Evolutionary conservation across 1,284 basidiomycete species (phyloP), one percentile per base, ranked within the genome.

Genomic region (Ceratobasidium sp.): DNA sequence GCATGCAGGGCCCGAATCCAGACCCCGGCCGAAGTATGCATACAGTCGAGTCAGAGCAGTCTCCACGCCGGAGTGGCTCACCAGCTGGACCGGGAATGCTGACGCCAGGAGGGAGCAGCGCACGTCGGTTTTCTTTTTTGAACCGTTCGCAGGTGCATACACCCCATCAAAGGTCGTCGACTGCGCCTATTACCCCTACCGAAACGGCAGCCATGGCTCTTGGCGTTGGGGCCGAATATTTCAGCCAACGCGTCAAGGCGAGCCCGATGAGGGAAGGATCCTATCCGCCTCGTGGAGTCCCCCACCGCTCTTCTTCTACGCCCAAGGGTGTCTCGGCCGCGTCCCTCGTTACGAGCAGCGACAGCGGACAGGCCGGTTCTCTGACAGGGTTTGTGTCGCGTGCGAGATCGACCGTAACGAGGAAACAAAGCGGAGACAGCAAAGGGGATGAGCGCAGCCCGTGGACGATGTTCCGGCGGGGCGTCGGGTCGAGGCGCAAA

Each of bases 31-130:
- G 35, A 48, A 75, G 69, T 55, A 27, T 70, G 75, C 67, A 71
- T 78, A 68, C 48, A 78, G n/a, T 46, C 69, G 71, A 74, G 27
- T 64, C 54, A n/a, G 78, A 79, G 2, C 64, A 77, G 38, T 48
- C 66, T 18, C 67, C 76, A 7, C 76, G 67, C 20, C 76, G 76
- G 44, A 77, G 76, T 27, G 74, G 64, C 23, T 77, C 76, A n/a
- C 68, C 67, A 14, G 66, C n/a, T 65, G 46, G 76, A 57, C 76
- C 66, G 7, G 66, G 57, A 62, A 64, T 59, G 59, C 48, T 77
- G 41, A 71, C 64, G 7, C 74, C 74, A 27, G 60, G 62, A 27
- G 33, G 60, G 18, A 50, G 52, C 64, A 67, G 27, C 41, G 55
- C 70, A 33, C 74, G 64, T 18, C 64, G 74, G 54, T 76, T 66